Conservation (phyloP, 192 early-diverging fungal species). For the Paraglomus occultum region DNA sequence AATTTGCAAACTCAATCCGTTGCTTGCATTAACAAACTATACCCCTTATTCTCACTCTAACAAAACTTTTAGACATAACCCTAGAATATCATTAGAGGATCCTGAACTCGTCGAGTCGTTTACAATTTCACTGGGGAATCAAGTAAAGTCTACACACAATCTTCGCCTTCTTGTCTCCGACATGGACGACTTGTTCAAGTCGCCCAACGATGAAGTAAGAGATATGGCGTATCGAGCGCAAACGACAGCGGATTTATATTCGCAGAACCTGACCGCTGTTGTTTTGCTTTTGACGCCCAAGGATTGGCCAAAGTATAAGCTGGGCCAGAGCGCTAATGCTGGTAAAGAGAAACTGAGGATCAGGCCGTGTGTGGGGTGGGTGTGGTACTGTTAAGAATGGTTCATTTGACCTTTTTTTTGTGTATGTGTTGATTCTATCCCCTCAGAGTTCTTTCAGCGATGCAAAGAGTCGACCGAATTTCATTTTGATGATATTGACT, state of each 20-base stretch:
- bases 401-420: neutral
- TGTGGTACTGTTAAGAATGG: neutral
- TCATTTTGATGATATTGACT: conserved; percentile 69
- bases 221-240: conserved; percentile 67
- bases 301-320: conserved; percentile 57
- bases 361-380: neutral
- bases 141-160: conserved; percentile 74
- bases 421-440: neutral
- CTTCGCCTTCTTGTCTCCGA: conserved; percentile 56
- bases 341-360: conserved; percentile 34
- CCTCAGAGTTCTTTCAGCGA: conserved; percentile 55
- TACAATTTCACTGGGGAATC: conserved; percentile 70
- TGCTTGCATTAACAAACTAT: too few species aligned
- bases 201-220: conserved; percentile 38
- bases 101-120: conserved; percentile 65
- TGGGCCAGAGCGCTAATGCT: conserved; percentile 49
- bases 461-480: conserved; percentile 71
- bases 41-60: too few species aligned
- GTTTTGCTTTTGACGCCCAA: conserved; percentile 48
- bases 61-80: too few species aligned
- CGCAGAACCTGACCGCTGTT: conserved; percentile 56
- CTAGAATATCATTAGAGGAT: neutral
- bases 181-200: conserved; percentile 46
- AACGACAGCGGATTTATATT: conserved; percentile 63
- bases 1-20: too few species aligned